Conservation (phyloP, 2,329 filamentous ascomycete species). For the Hypoxylon sp. region DNA sequence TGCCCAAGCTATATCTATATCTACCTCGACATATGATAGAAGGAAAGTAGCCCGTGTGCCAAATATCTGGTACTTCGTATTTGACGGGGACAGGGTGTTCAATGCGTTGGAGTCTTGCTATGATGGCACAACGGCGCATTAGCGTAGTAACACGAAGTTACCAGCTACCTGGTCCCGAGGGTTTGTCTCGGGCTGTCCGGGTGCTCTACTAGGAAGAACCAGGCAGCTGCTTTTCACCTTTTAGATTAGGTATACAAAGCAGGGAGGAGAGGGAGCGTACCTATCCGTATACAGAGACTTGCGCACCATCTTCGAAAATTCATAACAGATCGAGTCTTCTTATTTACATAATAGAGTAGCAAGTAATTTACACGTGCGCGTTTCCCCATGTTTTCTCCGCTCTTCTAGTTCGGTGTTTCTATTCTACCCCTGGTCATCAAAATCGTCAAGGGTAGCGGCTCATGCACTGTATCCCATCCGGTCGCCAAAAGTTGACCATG, state of each 20-base stretch:
- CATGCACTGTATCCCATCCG: background rate
- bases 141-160: background rate
- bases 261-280: too few relatives aligned
- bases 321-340: too few relatives aligned
- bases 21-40: too few relatives aligned
- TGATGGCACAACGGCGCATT: background rate
- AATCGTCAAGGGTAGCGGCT: background rate
- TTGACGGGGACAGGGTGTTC: background rate
- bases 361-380: too few relatives aligned
- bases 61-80: background rate
- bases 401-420: background rate
- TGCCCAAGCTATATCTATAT: background rate
- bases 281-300: too few relatives aligned
- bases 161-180: background rate
- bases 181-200: background rate
- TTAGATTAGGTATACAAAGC: too few relatives aligned
- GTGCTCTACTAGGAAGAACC: background rate
- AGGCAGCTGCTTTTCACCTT: background rate
- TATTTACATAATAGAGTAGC: too few relatives aligned
- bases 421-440: background rate
- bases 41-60: background rate
- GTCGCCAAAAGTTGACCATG: background rate
- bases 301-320: too few relatives aligned
- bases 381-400: constrained; percentile 16
- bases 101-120: background rate